phyloP scores from a whole-genome alignment of 441 rosid genomes.

The Jatropha multifida region DNA sequence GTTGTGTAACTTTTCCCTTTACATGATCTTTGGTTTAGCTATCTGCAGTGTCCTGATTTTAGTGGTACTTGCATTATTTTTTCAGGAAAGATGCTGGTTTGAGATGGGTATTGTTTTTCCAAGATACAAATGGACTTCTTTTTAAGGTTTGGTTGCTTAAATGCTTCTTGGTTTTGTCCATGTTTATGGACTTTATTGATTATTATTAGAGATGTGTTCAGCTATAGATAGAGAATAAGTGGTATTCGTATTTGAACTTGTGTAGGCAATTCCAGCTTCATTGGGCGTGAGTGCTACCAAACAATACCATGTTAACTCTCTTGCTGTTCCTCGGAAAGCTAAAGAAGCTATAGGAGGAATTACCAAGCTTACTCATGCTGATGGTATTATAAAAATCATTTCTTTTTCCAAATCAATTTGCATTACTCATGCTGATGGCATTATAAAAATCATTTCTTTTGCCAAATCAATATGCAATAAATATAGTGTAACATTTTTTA shows the following conservation, averaged over 20 bases:
- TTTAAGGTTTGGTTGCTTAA: slow-evolving; percentile 64
- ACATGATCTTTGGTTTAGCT: slow-evolving; percentile 14
- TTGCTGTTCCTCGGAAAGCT: slow-evolving; percentile 97
- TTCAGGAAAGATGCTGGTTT: slow-evolving; percentile 73
- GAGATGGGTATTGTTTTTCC: slow-evolving; percentile 96
- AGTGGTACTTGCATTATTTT: slow-evolving; percentile 19
- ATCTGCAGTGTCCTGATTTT: background rate
- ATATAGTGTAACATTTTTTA: background rate
- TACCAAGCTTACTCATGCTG: slow-evolving; percentile 77
- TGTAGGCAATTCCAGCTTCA: slow-evolving; percentile 92
- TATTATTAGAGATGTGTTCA: slow-evolving; percentile 6
- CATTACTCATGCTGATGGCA: slow-evolving; percentile 87
- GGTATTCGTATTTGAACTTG: slow-evolving; percentile 4
- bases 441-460: background rate
- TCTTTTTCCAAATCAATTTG: background rate
- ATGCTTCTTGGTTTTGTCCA: slow-evolving; percentile 5
- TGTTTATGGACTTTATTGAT: background rate
- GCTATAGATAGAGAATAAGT: slow-evolving; percentile 9
- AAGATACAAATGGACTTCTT: slow-evolving; percentile 96
- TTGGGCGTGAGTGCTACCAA: slow-evolving; percentile 86
- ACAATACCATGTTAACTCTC: slow-evolving; percentile 92
- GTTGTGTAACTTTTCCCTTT: slow-evolving; percentile 4
- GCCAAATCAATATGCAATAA: background rate
- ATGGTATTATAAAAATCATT: slow-evolving; percentile 49
- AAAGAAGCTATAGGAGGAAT: slow-evolving; percentile 99